phyloP scores from a whole-genome alignment of 1,284 basidiomycete species.

The Anthracocystis walkeri region DNA sequence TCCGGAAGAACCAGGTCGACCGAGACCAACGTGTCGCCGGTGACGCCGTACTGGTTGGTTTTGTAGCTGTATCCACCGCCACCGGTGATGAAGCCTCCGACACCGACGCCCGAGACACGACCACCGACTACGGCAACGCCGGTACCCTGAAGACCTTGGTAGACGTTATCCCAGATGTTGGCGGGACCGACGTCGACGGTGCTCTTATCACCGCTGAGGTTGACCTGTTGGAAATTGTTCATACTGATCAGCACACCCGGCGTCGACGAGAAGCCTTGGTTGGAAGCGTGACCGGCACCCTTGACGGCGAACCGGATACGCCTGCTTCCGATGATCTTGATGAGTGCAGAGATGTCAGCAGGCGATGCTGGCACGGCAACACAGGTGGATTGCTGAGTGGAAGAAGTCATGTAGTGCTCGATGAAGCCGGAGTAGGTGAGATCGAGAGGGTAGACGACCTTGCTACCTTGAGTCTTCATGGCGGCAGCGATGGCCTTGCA shows the following conservation, averaged over 20 bases:
- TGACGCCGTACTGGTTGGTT: slow-evolving; percentile 57
- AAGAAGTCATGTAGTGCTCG: slow-evolving; percentile 47
- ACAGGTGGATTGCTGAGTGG: slow-evolving; percentile 43
- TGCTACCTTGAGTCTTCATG: slow-evolving; percentile 19
- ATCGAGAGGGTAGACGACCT: slow-evolving; percentile 39
- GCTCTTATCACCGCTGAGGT: slow-evolving; percentile 41
- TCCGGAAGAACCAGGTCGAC: slow-evolving; percentile 54
- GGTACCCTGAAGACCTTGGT: slow-evolving; percentile 32
- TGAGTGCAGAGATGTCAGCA: slow-evolving; percentile 42
- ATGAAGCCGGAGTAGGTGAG: slow-evolving; percentile 29
- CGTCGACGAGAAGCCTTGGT: slow-evolving; percentile 57
- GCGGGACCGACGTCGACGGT: slow-evolving; percentile 55
- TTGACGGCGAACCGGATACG: slow-evolving; percentile 55
- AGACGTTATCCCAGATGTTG: slow-evolving; percentile 59
- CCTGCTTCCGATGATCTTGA: slow-evolving; percentile 52
- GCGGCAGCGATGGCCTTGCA: slow-evolving; percentile 39
- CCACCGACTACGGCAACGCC: slow-evolving; percentile 54
- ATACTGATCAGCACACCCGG: slow-evolving; percentile 55
- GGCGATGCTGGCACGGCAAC: slow-evolving; percentile 45
- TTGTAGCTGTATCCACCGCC: slow-evolving; percentile 57
- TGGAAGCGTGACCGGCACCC: slow-evolving; percentile 52
- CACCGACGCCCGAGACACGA: slow-evolving; percentile 56
- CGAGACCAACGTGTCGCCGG: slow-evolving; percentile 45
- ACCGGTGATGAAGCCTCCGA: slow-evolving; percentile 55
- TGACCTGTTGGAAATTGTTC: slow-evolving; percentile 49